A percentile compares a stretch with the other conserved stretches of the same genome.
Conservation (phyloP, 345 rosid species). For the Rubroshorea leprosula region DNA sequence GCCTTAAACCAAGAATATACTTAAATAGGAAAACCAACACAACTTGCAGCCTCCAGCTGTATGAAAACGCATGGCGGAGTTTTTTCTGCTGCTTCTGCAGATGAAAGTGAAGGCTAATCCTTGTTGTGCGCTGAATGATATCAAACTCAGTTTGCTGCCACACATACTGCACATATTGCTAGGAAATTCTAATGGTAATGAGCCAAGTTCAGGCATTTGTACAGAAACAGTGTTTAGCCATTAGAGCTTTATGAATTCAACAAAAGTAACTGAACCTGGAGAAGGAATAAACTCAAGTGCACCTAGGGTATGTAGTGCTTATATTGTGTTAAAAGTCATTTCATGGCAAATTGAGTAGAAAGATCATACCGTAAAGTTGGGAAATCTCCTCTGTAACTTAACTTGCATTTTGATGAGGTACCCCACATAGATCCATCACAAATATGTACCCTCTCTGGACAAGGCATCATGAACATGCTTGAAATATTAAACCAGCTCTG, state of each 20-base stretch:
- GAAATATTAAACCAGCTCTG: conserved; percentile 68
- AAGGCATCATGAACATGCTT: conserved; percentile 53
- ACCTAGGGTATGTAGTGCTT: too few relatives aligned
- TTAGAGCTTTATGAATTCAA: too few relatives aligned
- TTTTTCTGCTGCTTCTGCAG: conserved; percentile 73
- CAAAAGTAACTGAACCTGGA: too few relatives aligned
- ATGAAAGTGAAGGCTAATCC: conserved; percentile 84
- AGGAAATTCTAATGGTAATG: background rate
- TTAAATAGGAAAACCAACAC: conserved; percentile 4
- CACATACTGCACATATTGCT: conserved; percentile 43
- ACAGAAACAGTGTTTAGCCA: too few relatives aligned
- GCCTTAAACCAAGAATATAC: background rate
- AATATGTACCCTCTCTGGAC: conserved; percentile 72
- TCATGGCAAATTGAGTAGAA: conserved; percentile 1
- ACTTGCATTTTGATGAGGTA: conserved; percentile 65
- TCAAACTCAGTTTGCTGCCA: conserved; percentile 93
- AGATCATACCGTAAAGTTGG: conserved; percentile 58
- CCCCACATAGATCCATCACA: conserved; percentile 92
- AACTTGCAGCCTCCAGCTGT: conserved; percentile 89
- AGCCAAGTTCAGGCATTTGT: too few relatives aligned
- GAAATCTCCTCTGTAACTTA: conserved; percentile 75
- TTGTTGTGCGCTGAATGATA: conserved; percentile 65
- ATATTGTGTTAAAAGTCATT: too few relatives aligned
- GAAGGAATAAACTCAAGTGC: too few relatives aligned
- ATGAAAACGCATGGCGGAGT: conserved; percentile 75